Percentiles rank a stretch among this genome's conserved stretches.
These are phyloP conservation scores for Verticillium albo-atrum DNA, from an alignment of 2,329 filamentous ascomycete genomes.

Conservation along the genomic window DNA sequence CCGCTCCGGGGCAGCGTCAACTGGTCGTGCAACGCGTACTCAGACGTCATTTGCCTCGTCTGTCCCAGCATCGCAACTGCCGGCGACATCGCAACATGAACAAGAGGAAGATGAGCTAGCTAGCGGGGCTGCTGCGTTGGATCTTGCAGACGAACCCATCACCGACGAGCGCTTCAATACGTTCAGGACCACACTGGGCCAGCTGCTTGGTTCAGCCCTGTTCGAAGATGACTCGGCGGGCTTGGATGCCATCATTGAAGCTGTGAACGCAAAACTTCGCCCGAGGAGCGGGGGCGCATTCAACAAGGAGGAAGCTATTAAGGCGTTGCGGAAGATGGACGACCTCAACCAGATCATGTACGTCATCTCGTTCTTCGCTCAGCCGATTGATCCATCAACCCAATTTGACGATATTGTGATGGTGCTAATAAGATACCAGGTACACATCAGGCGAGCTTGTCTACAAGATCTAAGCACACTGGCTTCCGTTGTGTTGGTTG, in stretches of 20 bases:
- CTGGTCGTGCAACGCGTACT: slow-evolving; percentile 29
- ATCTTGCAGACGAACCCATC: slow-evolving; percentile 47
- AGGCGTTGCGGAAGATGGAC: slow-evolving; percentile 75
- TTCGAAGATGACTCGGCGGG: slow-evolving; percentile 84
- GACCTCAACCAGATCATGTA: slow-evolving; percentile 89
- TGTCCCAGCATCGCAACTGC: slow-evolving; percentile 11
- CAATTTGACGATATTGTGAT: background rate
- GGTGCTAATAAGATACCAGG: slow-evolving; percentile 28
- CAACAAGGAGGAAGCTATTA: slow-evolving; percentile 64
- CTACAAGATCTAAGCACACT: slow-evolving; percentile 56
- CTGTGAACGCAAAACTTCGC: slow-evolving; percentile 71
- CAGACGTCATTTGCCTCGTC: slow-evolving; percentile 74
- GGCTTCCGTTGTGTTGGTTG: no score
- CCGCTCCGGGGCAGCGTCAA: slow-evolving; percentile 28
- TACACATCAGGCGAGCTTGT: slow-evolving; percentile 60
- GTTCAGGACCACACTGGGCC: slow-evolving; percentile 79
- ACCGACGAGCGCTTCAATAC: slow-evolving; percentile 58
- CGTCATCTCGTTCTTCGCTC: slow-evolving; percentile 37
- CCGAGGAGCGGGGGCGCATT: slow-evolving; percentile 55
- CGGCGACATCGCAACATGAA: background rate
- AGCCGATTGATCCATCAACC: no score
- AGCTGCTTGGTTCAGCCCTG: slow-evolving; percentile 74
- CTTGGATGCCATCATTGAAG: slow-evolving; percentile 68
- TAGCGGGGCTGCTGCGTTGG: slow-evolving; percentile 34
- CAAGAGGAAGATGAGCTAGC: slow-evolving; percentile 42